Evolutionary conservation across 305 asterid species (phyloP).

Genomic region (Fraxinus greggii): DNA sequence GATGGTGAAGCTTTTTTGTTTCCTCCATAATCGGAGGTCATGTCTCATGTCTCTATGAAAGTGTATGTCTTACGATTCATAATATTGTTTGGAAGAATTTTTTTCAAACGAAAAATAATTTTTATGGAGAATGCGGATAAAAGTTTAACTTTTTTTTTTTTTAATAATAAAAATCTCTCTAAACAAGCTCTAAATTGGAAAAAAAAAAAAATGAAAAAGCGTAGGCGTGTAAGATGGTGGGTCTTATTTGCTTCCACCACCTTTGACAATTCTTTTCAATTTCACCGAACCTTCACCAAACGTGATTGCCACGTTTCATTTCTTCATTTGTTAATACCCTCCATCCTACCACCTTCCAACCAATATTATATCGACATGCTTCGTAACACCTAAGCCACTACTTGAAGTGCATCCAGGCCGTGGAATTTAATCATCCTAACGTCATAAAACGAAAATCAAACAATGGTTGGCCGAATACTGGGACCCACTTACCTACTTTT

Average conservation of each 20-base stretch:
- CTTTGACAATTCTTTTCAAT: not conserved
- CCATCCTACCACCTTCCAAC: not conserved
- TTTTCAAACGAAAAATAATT: too few relatives aligned
- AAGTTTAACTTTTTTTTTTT: too few relatives aligned
- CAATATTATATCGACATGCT: not conserved
- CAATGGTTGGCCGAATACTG: not conserved
- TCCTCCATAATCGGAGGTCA: too few relatives aligned
- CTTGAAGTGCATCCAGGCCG: not conserved
- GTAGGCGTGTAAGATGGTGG: not conserved
- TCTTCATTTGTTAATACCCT: not conserved
- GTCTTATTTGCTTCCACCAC: not conserved
- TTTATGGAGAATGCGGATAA: not conserved
- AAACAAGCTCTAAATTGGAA: not conserved
- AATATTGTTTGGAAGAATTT: not conserved
- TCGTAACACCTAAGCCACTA: not conserved
- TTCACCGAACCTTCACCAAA: slow-evolving; percentile 24
- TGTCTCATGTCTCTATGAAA: not conserved
- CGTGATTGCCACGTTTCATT: slow-evolving; percentile 17
- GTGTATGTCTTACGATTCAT: not conserved
- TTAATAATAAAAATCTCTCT: not conserved
- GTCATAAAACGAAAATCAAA: not conserved
- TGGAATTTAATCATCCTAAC: not conserved
- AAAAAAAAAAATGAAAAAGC: too few relatives aligned
- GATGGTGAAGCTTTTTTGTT: not conserved
- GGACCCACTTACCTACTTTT: slow-evolving; percentile 32